Conservation (phyloP, 352 stramenopile species). For the Nothophytophthora sp. region DNA sequence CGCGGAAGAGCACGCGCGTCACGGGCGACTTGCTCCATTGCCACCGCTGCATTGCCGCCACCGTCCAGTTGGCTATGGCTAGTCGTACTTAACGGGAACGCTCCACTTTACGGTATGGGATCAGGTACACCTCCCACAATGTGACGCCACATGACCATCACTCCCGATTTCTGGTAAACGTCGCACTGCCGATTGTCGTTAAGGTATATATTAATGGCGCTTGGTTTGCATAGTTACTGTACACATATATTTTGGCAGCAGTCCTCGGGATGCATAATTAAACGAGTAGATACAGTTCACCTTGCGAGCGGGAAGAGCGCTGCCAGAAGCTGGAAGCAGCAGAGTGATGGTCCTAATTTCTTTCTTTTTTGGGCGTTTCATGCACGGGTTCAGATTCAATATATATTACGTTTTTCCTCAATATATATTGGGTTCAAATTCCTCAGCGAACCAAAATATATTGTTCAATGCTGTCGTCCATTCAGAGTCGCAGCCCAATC, state of each 20-base stretch:
- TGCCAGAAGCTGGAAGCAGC: background rate
- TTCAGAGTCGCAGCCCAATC: no score
- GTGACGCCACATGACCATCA: background rate
- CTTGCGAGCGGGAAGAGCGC: background rate
- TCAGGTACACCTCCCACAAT: background rate
- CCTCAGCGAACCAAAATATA: no score
- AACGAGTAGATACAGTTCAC: no score
- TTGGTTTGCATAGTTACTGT: background rate
- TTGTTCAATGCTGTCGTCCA: no score
- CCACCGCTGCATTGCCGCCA: slow-evolving; percentile 10
- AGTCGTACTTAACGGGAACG: slow-evolving; percentile 20
- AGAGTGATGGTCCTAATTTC: background rate
- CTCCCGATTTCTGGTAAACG: background rate
- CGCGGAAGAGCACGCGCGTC: slow-evolving; percentile 64
- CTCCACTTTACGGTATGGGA: background rate
- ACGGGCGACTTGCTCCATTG: slow-evolving; percentile 46
- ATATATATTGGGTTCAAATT: no score
- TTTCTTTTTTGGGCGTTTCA: background rate
- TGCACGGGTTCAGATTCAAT: no score
- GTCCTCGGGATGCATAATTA: background rate
- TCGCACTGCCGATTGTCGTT: background rate
- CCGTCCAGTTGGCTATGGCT: background rate
- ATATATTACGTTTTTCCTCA: no score
- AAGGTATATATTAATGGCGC: background rate
- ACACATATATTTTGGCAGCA: background rate